Evolutionary conservation across 1,139 yeast genomes (phyloP).

Genomic region (Sugiyamaella pinicola): DNA sequence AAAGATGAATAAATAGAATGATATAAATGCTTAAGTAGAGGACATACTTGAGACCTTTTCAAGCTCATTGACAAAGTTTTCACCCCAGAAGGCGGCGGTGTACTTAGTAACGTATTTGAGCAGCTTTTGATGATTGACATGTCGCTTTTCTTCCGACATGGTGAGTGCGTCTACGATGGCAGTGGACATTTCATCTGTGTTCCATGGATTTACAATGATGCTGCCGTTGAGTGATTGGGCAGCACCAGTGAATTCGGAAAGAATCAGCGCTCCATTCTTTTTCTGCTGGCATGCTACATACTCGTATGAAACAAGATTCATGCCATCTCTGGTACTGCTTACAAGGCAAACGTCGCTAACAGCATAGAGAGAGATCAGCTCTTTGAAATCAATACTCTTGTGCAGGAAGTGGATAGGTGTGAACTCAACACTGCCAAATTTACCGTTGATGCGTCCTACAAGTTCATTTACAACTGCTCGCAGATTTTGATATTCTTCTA

Average conservation of each 20-base stretch:
- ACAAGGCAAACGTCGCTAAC: constrained; percentile 90
- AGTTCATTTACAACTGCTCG: constrained; percentile 94
- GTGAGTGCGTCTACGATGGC: constrained; percentile 88
- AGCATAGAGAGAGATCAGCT: constrained; percentile 82
- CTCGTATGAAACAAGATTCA: constrained; percentile 95
- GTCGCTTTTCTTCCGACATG: constrained; percentile 75
- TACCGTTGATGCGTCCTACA: constrained; percentile 95
- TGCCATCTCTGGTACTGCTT: constrained; percentile 95
- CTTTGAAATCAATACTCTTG: constrained; percentile 86
- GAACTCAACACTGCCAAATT: constrained; percentile 94
- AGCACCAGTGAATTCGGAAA: constrained; percentile 98
- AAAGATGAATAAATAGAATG: constrained; percentile 7
- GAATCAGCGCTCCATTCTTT: constrained; percentile 79
- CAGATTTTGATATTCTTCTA: constrained; percentile 93
- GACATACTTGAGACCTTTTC: constrained; percentile 23
- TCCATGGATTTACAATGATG: constrained; percentile 95
- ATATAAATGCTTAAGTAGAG: not conserved
- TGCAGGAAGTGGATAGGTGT: constrained; percentile 98
- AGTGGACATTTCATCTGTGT: constrained; percentile 87
- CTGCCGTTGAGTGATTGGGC: constrained; percentile 97
- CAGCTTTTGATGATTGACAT: constrained; percentile 75
- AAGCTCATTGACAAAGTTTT: constrained; percentile 87
- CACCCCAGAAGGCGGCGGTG: constrained; percentile 97
- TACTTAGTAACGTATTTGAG: constrained; percentile 87
- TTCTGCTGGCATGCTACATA: constrained; percentile 94